Base-by-base conservation (phyloP, 805 yeast species). In the Yarrowia sp. region DNA sequence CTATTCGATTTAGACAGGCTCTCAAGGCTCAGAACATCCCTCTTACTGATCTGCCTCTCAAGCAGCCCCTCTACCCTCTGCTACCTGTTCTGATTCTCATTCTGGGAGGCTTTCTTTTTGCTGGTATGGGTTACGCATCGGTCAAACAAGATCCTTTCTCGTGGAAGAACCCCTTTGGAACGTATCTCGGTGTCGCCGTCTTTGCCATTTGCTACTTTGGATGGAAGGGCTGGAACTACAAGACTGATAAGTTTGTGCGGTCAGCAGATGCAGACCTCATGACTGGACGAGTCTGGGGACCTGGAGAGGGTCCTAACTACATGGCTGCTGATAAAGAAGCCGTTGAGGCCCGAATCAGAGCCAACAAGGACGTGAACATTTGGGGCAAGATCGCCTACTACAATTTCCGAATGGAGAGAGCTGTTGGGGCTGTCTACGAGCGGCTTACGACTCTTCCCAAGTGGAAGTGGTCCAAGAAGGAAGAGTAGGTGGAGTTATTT, bases 1-100 rank as follows among this genome's bases (percentile, higher is more conserved):
- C 86, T 71, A 76, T 85, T 68, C 78, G 90, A 73, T 86, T 88
- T 76, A 83, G 90, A 80, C 74, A 76, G 44, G 91, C 89, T 1
- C 77, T 87, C 78, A 39, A 39, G 15, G 36, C 14, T 4, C 61
- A 55, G 46, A 46, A 46, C 5, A 24, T 55, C 9, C 61, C 61
- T 9, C 61, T 55, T 13, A 39, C 61, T 1, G 61, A 55, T 34
- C 10, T 55, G 36, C 61, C 61, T 24, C 61, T 55, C 24, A 20
- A 24, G 12, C 61, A 55, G 9, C 61, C 61, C 3, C 46, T 55
- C 2, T 55, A 39, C n/a, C 61, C 61, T 12, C 61, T 55, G 17
- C 61, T 55, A 2, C 61, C 61, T 6, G n/a, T 55, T 24, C 36
- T 55, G 5, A 39, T 55, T 40, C 61, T 55, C 10, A 24, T 55